Conservation (phyloP, 768 basidiomycete genomes). For the Rhodotorula graminis region DNA sequence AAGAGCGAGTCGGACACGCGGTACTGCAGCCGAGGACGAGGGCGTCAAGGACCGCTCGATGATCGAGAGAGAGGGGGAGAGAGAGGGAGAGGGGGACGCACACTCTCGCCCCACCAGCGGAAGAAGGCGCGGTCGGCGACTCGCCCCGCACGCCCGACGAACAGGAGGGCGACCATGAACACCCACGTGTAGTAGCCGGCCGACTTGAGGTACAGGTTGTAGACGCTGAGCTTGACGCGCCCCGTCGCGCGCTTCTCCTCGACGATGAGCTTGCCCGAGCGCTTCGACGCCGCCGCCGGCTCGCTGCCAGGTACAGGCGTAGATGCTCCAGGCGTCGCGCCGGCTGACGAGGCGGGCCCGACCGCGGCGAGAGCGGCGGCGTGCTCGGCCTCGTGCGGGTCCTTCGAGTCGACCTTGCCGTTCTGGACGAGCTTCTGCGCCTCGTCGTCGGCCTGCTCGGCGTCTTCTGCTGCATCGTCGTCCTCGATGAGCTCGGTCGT, state of each 20-base stretch:
- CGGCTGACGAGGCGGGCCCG: not conserved
- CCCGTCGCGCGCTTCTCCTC: conserved; percentile 35
- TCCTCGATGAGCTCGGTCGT: conserved; percentile 25
- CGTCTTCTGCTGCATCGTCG: conserved; percentile 15
- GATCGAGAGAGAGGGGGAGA: not conserved
- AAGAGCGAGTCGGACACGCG: conserved; percentile 9
- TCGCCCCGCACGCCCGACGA: conserved; percentile 12
- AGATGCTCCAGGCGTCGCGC: not conserved
- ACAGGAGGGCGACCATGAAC: conserved; percentile 16
- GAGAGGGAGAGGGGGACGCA: not conserved
- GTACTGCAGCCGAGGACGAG: conserved; percentile 8
- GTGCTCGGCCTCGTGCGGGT: conserved; percentile 10
- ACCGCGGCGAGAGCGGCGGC: not conserved
- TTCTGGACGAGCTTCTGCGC: not conserved
- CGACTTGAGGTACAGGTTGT: conserved; percentile 36
- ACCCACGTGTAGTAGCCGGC: conserved; percentile 32
- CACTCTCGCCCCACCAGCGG: conserved; percentile 30
- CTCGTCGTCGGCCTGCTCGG: not conserved
- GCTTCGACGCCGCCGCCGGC: not conserved
- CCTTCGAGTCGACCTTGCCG: conserved; percentile 8
- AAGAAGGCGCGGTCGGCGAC: conserved; percentile 34
- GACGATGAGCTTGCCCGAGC: conserved; percentile 30
- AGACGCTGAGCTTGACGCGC: conserved; percentile 36
- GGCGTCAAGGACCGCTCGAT: too few relatives aligned
- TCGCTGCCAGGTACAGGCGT: not conserved